A percentile compares a stretch with the other conserved stretches of the same genome.
phyloP scores from a whole-genome alignment of 352 stramenopile genomes.

The Plasmopara viticola region DNA sequence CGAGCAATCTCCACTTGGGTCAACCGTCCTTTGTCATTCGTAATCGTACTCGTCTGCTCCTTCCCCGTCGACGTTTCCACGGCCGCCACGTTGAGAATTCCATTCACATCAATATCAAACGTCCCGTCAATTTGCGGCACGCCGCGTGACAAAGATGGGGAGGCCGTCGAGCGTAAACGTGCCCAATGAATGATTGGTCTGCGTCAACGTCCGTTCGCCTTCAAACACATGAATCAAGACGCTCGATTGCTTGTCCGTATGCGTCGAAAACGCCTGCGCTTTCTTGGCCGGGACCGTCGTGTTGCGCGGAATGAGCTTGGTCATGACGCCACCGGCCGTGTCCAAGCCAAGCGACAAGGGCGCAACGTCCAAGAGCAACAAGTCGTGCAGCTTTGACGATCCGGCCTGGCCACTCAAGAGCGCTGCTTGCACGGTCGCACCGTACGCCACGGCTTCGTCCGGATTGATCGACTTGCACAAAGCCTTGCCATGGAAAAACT shows the following conservation, averaged over 20 bases:
- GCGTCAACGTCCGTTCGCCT: slow-evolving; percentile 98
- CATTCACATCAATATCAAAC: slow-evolving; percentile 99
- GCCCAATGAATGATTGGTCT: slow-evolving; percentile 98
- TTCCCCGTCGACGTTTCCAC: slow-evolving; percentile 99
- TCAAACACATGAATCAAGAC: slow-evolving; percentile 93
- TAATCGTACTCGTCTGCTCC: slow-evolving; percentile 98
- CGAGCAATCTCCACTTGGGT: slow-evolving; percentile 98
- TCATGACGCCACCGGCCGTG: slow-evolving; percentile 98
- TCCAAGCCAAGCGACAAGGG: slow-evolving; percentile 98
- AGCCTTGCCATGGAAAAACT: slow-evolving; percentile 98
- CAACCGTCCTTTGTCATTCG: slow-evolving; percentile 96
- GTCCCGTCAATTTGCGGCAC: slow-evolving; percentile 98
- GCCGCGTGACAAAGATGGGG: slow-evolving; percentile 95
- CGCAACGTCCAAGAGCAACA: slow-evolving; percentile 97
- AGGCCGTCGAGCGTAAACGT: slow-evolving; percentile 98
- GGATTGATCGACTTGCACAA: slow-evolving; percentile 90
- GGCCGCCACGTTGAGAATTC: slow-evolving; percentile 97
- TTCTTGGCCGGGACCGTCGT: slow-evolving; percentile 98
- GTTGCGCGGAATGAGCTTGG: slow-evolving; percentile 97
- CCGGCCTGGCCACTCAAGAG: slow-evolving; percentile 25
- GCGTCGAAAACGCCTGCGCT: slow-evolving; percentile 97
- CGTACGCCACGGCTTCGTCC: slow-evolving; percentile 98
- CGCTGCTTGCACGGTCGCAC: slow-evolving; percentile 92
- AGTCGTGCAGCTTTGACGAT: slow-evolving; percentile 42
- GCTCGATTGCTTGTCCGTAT: slow-evolving; percentile 96